Conservation (phyloP, 768 basidiomycete genomes). For the Coprinellus micaceus region DNA sequence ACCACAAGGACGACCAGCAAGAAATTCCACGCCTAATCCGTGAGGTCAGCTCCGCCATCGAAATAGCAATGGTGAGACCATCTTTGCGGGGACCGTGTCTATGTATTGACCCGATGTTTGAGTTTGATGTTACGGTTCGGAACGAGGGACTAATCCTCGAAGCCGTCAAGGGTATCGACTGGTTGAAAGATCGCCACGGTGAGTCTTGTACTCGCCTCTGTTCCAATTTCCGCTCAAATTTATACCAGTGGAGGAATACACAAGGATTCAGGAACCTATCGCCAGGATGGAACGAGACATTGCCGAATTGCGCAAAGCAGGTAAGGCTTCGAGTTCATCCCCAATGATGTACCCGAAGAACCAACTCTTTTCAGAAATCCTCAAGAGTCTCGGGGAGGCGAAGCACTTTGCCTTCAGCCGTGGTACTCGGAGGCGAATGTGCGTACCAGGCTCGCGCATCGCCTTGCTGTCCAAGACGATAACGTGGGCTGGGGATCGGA, state of each 20-base stretch:
- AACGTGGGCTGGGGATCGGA: background rate
- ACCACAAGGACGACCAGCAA: conserved; percentile 25
- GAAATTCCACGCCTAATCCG: background rate
- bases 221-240: background rate
- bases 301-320: too few relatives aligned
- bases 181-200: background rate
- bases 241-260: background rate
- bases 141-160: background rate
- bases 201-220: background rate
- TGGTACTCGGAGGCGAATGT: background rate
- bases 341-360: too few relatives aligned
- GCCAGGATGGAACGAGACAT: too few relatives aligned
- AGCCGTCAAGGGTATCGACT: background rate
- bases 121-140: background rate
- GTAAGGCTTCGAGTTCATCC: too few relatives aligned
- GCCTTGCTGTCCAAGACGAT: background rate
- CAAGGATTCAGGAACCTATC: background rate
- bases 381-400: background rate
- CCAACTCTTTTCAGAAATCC: too few relatives aligned
- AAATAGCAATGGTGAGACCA: background rate
- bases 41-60: background rate
- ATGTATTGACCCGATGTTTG: too few relatives aligned
- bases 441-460: background rate
- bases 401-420: background rate
- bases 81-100: background rate